Base-by-base conservation (phyloP, 2,329 filamentous ascomycete genomes). In the Botrytis aclada region DNA sequence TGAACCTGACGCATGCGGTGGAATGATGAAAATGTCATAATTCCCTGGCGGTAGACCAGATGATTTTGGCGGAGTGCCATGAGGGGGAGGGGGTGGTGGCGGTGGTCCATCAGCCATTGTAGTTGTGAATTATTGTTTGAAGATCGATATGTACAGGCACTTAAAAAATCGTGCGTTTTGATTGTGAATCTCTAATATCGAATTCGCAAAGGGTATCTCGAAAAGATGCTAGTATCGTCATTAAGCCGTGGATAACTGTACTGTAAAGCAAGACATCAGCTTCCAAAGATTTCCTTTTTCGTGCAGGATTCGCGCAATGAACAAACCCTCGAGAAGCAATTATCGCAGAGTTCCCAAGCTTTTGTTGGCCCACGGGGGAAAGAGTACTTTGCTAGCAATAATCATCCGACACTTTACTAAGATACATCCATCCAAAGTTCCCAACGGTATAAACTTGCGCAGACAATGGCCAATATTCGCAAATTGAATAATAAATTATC, bases 1-100 rank as follows among this genome's bases (percentile, higher is more conserved):
- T 0, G 90, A 89, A 70, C 95, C 95, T 10, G 95, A 88, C 18
- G 94, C 95, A 82, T 97, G 94, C 64, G 95, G 93, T 12, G 95
- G 95, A 79, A 98, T 95, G 81, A 98, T 92, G 84, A 98, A 98
- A 81, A 98, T 97, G 84, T 98, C 95, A 83, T 97, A 98, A 81
- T 96, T 97, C 72, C 95, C 95, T 1, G 92, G 87, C 4, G 95
- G 95, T 65, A 98, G 85, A 72, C 92, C 92, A 39, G 85, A 85
- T 32, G 88, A 88, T 81, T 91, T 91, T 67, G 93, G 92, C 77
- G 90, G 91, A 80, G 90, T 87, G 83, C 94, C 94, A 84, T 97
- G 94, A 76, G 93, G 94, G 80, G 94, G 94, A 77, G 93, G 93
- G 76, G 94, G 94, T 75, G 90, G 89, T 45, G 92, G 92, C 45